These are phyloP conservation scores for Calcarisporium arbuscula DNA, from an alignment of 2,329 filamentous ascomycete genomes.

Conservation along the genomic window DNA sequence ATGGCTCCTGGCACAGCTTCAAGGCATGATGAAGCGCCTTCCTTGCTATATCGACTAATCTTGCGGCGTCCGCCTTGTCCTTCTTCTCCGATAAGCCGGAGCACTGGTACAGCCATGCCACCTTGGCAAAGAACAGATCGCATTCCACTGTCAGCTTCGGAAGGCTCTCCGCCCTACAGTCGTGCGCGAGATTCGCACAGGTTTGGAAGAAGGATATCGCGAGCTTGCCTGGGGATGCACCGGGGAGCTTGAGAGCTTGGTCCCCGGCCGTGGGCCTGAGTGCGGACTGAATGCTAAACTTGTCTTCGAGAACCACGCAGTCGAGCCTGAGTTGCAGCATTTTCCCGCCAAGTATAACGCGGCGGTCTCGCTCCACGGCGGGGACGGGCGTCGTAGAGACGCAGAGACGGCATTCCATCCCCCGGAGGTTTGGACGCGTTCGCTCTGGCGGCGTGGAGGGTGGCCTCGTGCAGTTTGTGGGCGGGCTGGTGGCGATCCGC, in stretches of 20 bases:
- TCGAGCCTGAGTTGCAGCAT: conserved; percentile 6
- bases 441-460: conserved; percentile 14
- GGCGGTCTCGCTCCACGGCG: conserved; percentile 4
- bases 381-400: background rate
- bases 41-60: conserved; percentile 6
- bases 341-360: conserved; percentile 3
- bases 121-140: conserved; percentile 28
- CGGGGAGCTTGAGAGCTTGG: no score
- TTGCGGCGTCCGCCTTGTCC: conserved; percentile 31
- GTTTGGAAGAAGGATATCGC: no score
- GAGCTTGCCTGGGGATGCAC: no score
- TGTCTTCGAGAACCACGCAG: conserved; percentile 1
- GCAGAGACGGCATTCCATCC: no score
- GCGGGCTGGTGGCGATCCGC: conserved; percentile 1
- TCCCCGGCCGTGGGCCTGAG: no score
- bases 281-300: background rate
- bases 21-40: conserved; percentile 4
- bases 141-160: no score
- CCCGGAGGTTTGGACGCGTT: background rate
- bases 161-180: no score
- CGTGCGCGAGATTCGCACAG: no score
- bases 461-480: conserved; percentile 22
- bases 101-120: conserved; percentile 31
- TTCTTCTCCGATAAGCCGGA: conserved; percentile 33
- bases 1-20: conserved; percentile 5